Percentiles rank a stretch among this genome's conserved stretches.
Evolutionary conservation across 1,139 yeast species (phyloP).

Genomic region (Debaryomyces robertsiae): DNA sequence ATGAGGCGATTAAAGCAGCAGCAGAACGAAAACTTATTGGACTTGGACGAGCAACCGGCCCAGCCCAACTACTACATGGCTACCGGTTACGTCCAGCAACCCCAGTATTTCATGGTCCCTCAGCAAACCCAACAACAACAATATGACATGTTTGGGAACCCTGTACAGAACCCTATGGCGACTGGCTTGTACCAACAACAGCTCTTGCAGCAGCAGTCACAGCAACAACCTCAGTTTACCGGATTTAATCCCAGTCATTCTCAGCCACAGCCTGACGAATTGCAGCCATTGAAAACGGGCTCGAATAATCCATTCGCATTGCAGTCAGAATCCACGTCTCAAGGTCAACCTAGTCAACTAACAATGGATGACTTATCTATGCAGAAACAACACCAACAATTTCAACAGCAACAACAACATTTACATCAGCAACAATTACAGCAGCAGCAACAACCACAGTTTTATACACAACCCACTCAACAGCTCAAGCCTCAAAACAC

Average conservation of each 20-base stretch:
- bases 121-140: slow-evolving; percentile 32
- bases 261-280: slow-evolving; percentile 41
- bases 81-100: slow-evolving; percentile 38
- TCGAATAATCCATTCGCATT: slow-evolving; percentile 90
- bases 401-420: slow-evolving; percentile 26
- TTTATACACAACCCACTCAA: slow-evolving; percentile 23
- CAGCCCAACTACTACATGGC: slow-evolving; percentile 31
- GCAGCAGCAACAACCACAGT: slow-evolving; percentile 25
- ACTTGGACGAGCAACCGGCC: slow-evolving; percentile 48
- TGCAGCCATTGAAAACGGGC: slow-evolving; percentile 72
- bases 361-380: slow-evolving; percentile 19
- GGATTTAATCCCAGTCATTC: slow-evolving; percentile 39
- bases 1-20: slow-evolving; percentile 55
- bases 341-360: slow-evolving; percentile 16
- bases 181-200: slow-evolving; percentile 48
- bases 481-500: slow-evolving; percentile 33
- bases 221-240: slow-evolving; percentile 34
- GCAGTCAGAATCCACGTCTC: slow-evolving; percentile 24
- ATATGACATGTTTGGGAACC: slow-evolving; percentile 81
- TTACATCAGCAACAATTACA: slow-evolving; percentile 25
- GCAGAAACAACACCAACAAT: slow-evolving; percentile 29
- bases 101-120: slow-evolving; percentile 30
- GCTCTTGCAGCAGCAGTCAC: slow-evolving; percentile 30
- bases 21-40: slow-evolving; percentile 56
- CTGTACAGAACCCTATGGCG: slow-evolving; percentile 57